Conservation (phyloP, 352 stramenopile genomes). For the Pythium chondricola region DNA sequence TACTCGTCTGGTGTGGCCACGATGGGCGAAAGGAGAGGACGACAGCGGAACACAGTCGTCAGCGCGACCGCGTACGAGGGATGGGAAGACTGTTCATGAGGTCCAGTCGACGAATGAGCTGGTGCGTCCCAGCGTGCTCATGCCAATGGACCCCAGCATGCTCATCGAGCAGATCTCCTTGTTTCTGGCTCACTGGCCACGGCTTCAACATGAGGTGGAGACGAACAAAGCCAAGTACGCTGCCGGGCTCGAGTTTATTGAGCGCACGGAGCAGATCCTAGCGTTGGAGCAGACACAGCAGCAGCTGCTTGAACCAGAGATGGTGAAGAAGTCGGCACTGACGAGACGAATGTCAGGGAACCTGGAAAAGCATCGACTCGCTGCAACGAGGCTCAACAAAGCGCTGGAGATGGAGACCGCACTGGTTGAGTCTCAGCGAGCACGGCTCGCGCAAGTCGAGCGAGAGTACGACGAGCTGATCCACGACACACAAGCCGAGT, state of each 20-base stretch:
- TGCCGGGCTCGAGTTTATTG: conserved; percentile 41
- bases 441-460: conserved; percentile 34
- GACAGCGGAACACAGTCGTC: not conserved
- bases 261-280: conserved; percentile 44
- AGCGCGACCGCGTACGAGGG: conserved; percentile 1
- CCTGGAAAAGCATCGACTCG: conserved; percentile 50
- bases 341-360: conserved; percentile 53
- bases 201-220: conserved; percentile 24
- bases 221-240: conserved; percentile 28
- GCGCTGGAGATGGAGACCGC: conserved; percentile 41
- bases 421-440: conserved; percentile 27
- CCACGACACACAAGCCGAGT: conserved; percentile 21
- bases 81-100: not conserved
- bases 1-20: conserved; percentile 10
- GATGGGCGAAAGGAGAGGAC: not conserved
- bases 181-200: conserved; percentile 27
- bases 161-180: conserved; percentile 51
- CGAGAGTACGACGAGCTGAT: conserved; percentile 51
- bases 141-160: conserved; percentile 35
- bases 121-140: conserved; percentile 9
- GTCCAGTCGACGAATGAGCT: not conserved
- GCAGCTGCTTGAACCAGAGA: conserved; percentile 42
- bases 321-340: conserved; percentile 31
- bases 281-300: conserved; percentile 40
- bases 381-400: conserved; percentile 36